Conservation (phyloP, 116 monocot species). For the Zostera marina region DNA sequence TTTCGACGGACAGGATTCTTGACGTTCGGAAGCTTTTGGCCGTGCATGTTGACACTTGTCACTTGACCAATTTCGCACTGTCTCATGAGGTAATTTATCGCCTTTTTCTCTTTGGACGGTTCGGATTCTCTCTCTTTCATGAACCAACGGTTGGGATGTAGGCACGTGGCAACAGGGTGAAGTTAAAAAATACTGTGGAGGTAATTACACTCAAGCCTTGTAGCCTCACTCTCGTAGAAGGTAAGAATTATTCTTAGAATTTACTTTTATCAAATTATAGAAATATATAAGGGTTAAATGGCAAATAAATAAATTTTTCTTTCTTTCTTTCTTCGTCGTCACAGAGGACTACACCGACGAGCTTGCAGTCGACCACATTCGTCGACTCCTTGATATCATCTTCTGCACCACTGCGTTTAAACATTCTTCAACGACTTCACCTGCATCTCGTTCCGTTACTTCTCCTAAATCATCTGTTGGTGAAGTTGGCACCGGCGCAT, state of each 20-base stretch:
- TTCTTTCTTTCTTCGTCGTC: not conserved
- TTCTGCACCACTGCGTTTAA: constrained; percentile 73
- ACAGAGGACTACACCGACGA: constrained; percentile 88
- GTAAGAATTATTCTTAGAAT: constrained; percentile 16
- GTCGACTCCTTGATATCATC: constrained; percentile 80
- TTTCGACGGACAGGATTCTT: constrained; percentile 91
- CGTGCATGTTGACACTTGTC: constrained; percentile 84
- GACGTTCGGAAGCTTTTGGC: constrained; percentile 70
- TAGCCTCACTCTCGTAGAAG: constrained; percentile 54
- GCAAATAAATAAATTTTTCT: not conserved
- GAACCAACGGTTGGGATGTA: constrained; percentile 4
- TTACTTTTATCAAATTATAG: constrained; percentile 18
- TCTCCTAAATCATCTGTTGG: not conserved
- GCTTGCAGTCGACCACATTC: constrained; percentile 64
- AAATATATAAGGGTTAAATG: not conserved
- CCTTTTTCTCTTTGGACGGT: not conserved
- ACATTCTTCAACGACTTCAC: not conserved
- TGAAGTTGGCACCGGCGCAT: not conserved
- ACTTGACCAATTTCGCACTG: constrained; percentile 67
- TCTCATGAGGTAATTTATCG: constrained; percentile 49
- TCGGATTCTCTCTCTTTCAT: not conserved
- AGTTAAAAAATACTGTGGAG: constrained; percentile 65
- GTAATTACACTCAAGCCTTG: constrained; percentile 51
- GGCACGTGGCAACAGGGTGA: constrained; percentile 57
- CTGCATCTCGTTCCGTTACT: constrained; percentile 12